Base-by-base conservation (phyloP, 2,329 filamentous ascomycete species). In the Dactylella cylindrospora region DNA sequence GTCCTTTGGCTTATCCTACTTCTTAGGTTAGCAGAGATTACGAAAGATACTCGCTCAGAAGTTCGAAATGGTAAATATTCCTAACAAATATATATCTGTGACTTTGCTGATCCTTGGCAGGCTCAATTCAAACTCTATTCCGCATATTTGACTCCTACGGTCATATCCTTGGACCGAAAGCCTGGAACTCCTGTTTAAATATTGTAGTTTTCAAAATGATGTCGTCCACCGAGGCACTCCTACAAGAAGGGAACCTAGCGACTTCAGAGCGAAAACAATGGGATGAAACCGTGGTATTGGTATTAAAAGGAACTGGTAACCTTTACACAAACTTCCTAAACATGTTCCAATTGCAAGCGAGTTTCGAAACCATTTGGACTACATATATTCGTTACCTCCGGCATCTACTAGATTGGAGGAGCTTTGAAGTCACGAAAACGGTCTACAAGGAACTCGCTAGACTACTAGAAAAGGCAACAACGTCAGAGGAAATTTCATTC, bases 111-210 rank as follows among this genome's bases (percentile, higher is more conserved):
- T n/a, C 13, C 6, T 7, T 8, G 23, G 9, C 19, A 78, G 82
- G 82, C 62, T 89, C 90, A 1, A 87, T 96, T 17, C 91, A 96
- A 71, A 96, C 91, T 0, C 76, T 97, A 2, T 79, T 96, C 52
- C 82, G 90, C 38, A 95, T 97, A 15, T 90, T 97, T 65, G 90
- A 95, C 71, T 90, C 88, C 1, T 94, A 94, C 65, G 89, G 89
- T 8, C 86, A 90, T 66, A 84, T 86, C 47, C 77, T 96, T 3
- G 84, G 80, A 32, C 79, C 88, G 0, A 82, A 86, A 69, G 84
- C 87, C 0, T 97, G 90, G 90, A 84, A 85, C 40, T 79, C 91
- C 22, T 93, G 90, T 67, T 80, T 95, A 51, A 84, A 86, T 60
- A 83, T 81, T 5, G 86, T 96, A 5, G 78, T 95, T 1, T 90